These are phyloP conservation scores for Coprinopsis strossmayeri DNA, from an alignment of 768 basidiomycete species.

Conservation along the genomic window DNA sequence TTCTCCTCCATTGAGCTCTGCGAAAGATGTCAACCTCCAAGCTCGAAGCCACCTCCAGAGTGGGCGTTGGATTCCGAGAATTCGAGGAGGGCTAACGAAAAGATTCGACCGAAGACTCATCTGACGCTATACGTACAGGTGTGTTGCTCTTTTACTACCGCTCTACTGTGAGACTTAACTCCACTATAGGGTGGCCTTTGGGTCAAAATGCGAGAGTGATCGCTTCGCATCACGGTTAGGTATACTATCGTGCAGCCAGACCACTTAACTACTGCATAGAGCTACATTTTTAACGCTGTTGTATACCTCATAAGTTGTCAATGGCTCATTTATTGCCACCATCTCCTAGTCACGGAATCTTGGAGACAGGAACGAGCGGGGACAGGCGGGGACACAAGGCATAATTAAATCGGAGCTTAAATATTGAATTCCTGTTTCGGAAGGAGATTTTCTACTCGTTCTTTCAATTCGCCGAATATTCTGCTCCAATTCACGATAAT, in stretches of 20 bases:
- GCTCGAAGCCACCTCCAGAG: constrained; percentile 22
- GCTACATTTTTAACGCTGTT: too few relatives aligned
- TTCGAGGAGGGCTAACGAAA: constrained; percentile 22
- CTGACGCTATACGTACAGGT: constrained; percentile 35
- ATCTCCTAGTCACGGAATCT: too few relatives aligned
- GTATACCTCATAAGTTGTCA: too few relatives aligned
- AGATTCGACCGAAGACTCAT: constrained; percentile 26
- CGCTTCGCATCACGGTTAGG: not conserved
- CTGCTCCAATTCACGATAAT: not conserved
- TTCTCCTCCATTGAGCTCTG: constrained; percentile 37
- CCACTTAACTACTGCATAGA: too few relatives aligned
- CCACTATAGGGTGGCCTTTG: constrained; percentile 34
- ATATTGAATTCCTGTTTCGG: too few relatives aligned
- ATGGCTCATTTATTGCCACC: too few relatives aligned
- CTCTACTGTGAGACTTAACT: not conserved
- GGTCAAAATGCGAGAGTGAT: constrained; percentile 29
- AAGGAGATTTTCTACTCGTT: too few relatives aligned
- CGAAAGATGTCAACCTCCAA: constrained; percentile 25
- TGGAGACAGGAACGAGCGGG: too few relatives aligned
- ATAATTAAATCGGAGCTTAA: too few relatives aligned
- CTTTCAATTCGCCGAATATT: not conserved
- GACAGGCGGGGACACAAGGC: too few relatives aligned
- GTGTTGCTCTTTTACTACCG: constrained; percentile 11
- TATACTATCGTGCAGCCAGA: too few relatives aligned
- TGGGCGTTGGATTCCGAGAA: constrained; percentile 15